Base-by-base conservation (phyloP, 805 yeast genomes). In the Ogataea thermomethanolica region DNA sequence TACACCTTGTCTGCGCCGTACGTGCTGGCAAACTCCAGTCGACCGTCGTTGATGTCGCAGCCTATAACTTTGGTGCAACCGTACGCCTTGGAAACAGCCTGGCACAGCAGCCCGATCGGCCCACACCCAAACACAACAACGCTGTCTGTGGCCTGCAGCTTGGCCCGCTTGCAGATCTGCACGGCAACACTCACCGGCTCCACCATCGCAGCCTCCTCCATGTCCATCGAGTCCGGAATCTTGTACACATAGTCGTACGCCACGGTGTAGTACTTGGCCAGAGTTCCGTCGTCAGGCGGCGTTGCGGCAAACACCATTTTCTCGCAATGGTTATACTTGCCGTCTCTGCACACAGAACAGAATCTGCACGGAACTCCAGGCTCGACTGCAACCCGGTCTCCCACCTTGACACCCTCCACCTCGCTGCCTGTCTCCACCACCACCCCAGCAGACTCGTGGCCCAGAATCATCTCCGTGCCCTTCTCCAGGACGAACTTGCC, bases 241-340 rank as follows among this genome's bases (percentile, higher is more conserved):
- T 82, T 83, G 54, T 79, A 81, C 56, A 86, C 76, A 62, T 82
- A 87, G 60, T 87, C 95, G 57, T 84, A 89, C n/a, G 95, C 93
- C 25, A 82, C 69, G 44, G 78, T 59, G 63, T 74, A 87, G 66
- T 79, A 84, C 55, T 80, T 78, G 52, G 81, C 73, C 53, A 88
- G 67, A 7, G 96, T 88, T 37, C 91, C 95, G 56, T 84, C 90
- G 44, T 77, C 71, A 38, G 88, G 90, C 8, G 95, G 95, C 10
- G 95, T 85, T 25, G 95, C 95, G 21, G 95, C 95, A 67, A 88
- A 88, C 12, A 69, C 73, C 95, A 88, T 84, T 48, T 79, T 76
- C n/a, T 95, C 93, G 58, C 93, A 84, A 53, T 87, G 69, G 61
- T 88, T 86, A 70, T 88, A 88, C 35, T 74, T 67, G 25, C 96